Base-by-base conservation (phyloP, 2,329 filamentous ascomycete species). In the Akanthomyces uredinophilus region DNA sequence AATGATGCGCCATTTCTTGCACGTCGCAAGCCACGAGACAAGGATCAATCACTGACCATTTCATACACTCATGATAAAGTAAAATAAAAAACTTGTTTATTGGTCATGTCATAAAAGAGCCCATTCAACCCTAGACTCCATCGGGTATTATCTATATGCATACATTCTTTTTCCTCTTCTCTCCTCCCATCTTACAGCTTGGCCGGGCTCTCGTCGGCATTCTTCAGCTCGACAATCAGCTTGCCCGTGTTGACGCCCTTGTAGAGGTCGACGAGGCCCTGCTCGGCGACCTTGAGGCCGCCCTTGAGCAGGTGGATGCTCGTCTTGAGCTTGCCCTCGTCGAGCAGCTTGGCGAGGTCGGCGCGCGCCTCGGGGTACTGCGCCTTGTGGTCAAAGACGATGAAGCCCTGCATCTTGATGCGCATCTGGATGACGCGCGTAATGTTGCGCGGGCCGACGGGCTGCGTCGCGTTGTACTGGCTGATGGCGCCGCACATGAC, bases 271-370 rank as follows among this genome's bases (percentile, higher is more conserved):
- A 84, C 74, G 51, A 92, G 78, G 0, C 83, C 87, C 66, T 84
- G 75, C 63, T 90, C 87, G 8, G 88, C 87, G 50, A 80, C 80
- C 66, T 79, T 76, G 20, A 92, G 74, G 0, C 90, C 90, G 24
- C 89, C 89, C 68, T 83, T 83, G 64, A 92, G 74, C 64, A 93
- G 83, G 3, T 87, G 88, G 74, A 92, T 88, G 72, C 87, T 87
- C 63, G 86, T 78, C 81, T 90, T 86, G 65, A 93, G 74, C 77
- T 88, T 91, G 61, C 90, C 90, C 71, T 91, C 85, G 0, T 78
- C 77, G 24, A 91, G 72, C 89, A 89, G 92, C 66, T 84, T 73
- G 1, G 81, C 81, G n/a, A 93, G 76, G 68, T 91, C 81, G 70
- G 82, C 78, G 63, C 82, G 75, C 1, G 87, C 90, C 49, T 76